Base-by-base conservation (phyloP, 208 protist species). In the Leptomonas seymouri region DNA sequence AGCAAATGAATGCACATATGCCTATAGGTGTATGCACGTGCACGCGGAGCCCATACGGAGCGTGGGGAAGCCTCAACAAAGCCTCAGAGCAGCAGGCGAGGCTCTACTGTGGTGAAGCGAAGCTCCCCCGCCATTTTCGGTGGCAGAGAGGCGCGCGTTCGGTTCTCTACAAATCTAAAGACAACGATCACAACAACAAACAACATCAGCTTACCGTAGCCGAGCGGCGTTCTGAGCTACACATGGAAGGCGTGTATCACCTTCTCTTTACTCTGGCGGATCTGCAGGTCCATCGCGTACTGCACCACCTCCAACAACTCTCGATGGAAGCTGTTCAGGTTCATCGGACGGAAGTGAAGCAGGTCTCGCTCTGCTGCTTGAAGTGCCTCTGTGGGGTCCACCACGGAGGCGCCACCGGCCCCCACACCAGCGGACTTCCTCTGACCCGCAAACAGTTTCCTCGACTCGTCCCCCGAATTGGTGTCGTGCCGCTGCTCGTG, bases 301-400 rank as follows among this genome's bases (percentile, higher is more conserved):
- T 87, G 85, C 57, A 93, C 71, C 25, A 83, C 86, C 16, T 80
- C 75, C 4, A 81, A 50, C 25, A 95, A 44, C 74, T 95, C 86
- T 12, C 42, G 63, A 64, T 95, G 85, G 60, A 95, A 85, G 20
- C 85, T 78, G 30, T 89, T 86, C 15, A 92, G 49, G 56, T 83
- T 85, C 39, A 95, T 68, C 1, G 81, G 85, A 4, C 81, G 69
- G 58, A 90, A 90, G 14, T 71, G 71, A 42, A 83, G 56, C 31
- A 86, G 44, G 42, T 82, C 84, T 28, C 76, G 51, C 60, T 85
- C 80, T n/a, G 71, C 59, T 64, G 84, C 80, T n/a, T 75, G 74
- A 59, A 82, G 69, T 27, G 45, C 28, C 21, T 16, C 30, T 2
- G 36, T 56, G 0, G 59, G 23, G 15, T 48, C 50, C 63, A 39